Conservation (phyloP, 495 filamentous ascomycete species). For the Neurospora sp. region DNA sequence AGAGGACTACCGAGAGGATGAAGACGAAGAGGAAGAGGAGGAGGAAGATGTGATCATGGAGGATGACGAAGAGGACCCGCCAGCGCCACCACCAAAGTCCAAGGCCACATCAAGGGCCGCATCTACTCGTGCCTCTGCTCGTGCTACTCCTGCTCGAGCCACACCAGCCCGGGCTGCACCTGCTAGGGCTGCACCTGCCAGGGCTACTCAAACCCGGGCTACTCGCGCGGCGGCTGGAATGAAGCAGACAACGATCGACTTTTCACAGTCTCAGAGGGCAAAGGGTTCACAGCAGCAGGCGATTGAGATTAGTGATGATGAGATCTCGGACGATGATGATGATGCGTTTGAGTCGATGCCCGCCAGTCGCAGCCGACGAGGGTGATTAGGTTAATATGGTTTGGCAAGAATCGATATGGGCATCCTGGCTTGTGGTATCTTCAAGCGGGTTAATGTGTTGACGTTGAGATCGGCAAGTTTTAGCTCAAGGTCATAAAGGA, state of each 20-base stretch:
- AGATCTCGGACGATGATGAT: conserved; percentile 65
- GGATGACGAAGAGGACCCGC: conserved; percentile 50
- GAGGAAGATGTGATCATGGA: conserved; percentile 55
- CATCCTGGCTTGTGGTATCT: not conserved
- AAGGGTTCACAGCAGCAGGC: conserved; percentile 34
- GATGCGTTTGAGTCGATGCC: conserved; percentile 68
- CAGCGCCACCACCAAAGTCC: conserved; percentile 15
- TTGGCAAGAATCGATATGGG: not conserved
- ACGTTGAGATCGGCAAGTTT: not conserved
- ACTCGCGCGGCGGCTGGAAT: conserved; percentile 22
- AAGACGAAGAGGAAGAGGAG: conserved; percentile 49
- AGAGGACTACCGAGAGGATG: conserved; percentile 52
- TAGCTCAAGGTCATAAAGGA: not conserved
- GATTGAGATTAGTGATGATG: conserved; percentile 61
- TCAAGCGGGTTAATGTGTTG: not conserved
- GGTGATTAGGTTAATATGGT: not conserved
- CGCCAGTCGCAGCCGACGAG: conserved; percentile 17
- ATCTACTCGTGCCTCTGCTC: not conserved
- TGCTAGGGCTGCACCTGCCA: conserved; percentile 17
- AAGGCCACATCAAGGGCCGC: not conserved
- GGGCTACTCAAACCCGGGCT: conserved; percentile 31
- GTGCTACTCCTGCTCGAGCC: conserved; percentile 12
- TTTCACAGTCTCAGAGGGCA: conserved; percentile 49
- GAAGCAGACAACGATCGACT: conserved; percentile 64
- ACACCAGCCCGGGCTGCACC: conserved; percentile 4